These are phyloP conservation scores for Aspergillus costaricaensis DNA, from an alignment of 2,329 filamentous ascomycete species.

Conservation along the genomic window DNA sequence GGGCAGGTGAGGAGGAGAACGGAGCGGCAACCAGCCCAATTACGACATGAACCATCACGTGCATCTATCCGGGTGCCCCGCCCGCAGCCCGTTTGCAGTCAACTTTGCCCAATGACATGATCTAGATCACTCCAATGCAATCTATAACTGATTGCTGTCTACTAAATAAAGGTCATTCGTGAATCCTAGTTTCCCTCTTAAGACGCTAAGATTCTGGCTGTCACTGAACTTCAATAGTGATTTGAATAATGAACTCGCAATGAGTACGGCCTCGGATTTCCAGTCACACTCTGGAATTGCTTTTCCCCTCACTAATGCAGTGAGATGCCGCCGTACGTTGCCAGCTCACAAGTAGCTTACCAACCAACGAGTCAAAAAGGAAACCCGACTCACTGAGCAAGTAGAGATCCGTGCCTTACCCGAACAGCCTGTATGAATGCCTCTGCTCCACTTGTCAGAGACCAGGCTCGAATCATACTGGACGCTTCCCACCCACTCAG, in stretches of 20 bases:
- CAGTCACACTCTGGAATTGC: not conserved
- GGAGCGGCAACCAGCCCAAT: conserved; percentile 4
- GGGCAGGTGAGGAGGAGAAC: not conserved
- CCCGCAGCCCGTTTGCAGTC: not conserved
- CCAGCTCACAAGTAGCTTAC: not conserved
- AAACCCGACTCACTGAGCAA: not conserved
- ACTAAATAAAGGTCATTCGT: too few species aligned
- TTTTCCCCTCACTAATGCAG: not conserved
- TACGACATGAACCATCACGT: conserved; percentile 19
- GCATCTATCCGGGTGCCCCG: not conserved
- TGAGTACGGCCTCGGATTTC: not conserved
- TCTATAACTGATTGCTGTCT: too few species aligned
- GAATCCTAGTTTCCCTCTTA: not conserved
- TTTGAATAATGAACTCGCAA: too few species aligned
- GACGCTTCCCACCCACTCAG: not conserved
- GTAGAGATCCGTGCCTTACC: not conserved
- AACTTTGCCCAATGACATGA: not conserved
- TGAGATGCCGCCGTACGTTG: not conserved
- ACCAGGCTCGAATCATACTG: not conserved
- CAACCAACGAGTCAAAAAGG: not conserved
- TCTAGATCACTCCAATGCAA: not conserved
- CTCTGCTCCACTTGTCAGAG: not conserved
- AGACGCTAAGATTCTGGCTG: not conserved
- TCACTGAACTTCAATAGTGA: too few species aligned
- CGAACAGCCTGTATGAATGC: not conserved